phyloP scores from a whole-genome alignment of 768 basidiomycete genomes.

The Rhizopogon vesiculosus region DNA sequence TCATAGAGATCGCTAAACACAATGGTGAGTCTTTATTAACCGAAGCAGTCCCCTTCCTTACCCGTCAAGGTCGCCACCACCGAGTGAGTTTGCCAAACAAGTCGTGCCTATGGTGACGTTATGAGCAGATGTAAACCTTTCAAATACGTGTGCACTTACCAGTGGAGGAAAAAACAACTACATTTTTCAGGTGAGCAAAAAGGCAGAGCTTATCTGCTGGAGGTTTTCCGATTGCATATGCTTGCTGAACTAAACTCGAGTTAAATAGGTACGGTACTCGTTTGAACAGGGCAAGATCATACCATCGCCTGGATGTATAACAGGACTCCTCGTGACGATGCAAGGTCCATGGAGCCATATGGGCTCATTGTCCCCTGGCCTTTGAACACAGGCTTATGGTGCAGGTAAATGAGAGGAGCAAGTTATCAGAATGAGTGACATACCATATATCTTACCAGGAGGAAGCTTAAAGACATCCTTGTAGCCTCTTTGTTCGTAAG shows the following conservation, averaged over 20 bases:
- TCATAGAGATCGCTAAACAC: constrained; percentile 55
- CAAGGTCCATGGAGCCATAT: constrained; percentile 56
- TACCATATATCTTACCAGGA: constrained; percentile 66
- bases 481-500: constrained; percentile 45
- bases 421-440: constrained; percentile 8
- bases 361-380: constrained; percentile 43
- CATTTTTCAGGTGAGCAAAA: constrained; percentile 61
- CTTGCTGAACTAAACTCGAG: constrained; percentile 52
- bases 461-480: constrained; percentile 50
- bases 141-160: constrained; percentile 32
- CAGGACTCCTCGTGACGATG: constrained; percentile 67
- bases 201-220: constrained; percentile 50
- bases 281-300: constrained; percentile 7
- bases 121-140: neutral
- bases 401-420: neutral
- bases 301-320: constrained; percentile 76
- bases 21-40: neutral
- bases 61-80: constrained; percentile 82
- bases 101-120: constrained; percentile 39
- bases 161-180: constrained; percentile 63
- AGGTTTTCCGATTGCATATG: constrained; percentile 67
- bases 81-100: constrained; percentile 64
- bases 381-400: constrained; percentile 52
- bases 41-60: constrained; percentile 22
- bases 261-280: constrained; percentile 1